phyloP scores from a whole-genome alignment of 2,329 filamentous ascomycete species.

The Fusarium algeriense region DNA sequence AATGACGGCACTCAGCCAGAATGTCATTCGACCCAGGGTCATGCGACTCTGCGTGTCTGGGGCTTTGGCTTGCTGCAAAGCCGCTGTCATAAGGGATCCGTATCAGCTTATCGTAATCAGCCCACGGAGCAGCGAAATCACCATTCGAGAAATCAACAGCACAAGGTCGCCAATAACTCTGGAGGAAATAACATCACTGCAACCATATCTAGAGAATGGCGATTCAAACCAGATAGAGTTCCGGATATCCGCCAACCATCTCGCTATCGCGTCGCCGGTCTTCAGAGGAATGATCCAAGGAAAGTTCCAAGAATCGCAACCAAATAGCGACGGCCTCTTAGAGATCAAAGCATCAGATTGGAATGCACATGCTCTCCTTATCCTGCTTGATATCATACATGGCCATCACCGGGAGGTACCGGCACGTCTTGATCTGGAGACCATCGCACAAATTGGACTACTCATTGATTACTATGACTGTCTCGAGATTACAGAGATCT shows the following conservation, averaged over 20 bases:
- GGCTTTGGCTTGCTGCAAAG: too few species aligned
- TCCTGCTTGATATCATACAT: neutral
- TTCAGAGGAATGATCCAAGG: neutral
- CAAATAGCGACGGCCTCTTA: neutral
- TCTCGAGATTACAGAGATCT: neutral
- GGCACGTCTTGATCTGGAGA: neutral
- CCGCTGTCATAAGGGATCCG: too few species aligned
- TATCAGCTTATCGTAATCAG: too few species aligned
- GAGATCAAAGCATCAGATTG: neutral
- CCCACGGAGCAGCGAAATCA: too few species aligned
- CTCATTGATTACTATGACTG: neutral
- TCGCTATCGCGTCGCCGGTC: neutral
- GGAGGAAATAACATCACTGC: neutral
- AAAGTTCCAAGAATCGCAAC: neutral
- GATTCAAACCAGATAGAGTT: neutral
- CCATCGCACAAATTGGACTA: neutral
- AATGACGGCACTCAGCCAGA: too few species aligned
- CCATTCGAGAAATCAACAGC: neutral
- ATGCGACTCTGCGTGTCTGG: too few species aligned
- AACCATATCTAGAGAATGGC: neutral
- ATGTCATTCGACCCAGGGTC: too few species aligned
- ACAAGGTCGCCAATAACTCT: neutral
- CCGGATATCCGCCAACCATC: neutral
- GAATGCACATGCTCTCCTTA: neutral
- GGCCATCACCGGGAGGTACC: neutral